A percentile compares a stretch with the other conserved stretches of the same genome.
Evolutionary conservation across 306 rosid genomes (phyloP).

Genomic region (Luffa aegyptiaca): DNA sequence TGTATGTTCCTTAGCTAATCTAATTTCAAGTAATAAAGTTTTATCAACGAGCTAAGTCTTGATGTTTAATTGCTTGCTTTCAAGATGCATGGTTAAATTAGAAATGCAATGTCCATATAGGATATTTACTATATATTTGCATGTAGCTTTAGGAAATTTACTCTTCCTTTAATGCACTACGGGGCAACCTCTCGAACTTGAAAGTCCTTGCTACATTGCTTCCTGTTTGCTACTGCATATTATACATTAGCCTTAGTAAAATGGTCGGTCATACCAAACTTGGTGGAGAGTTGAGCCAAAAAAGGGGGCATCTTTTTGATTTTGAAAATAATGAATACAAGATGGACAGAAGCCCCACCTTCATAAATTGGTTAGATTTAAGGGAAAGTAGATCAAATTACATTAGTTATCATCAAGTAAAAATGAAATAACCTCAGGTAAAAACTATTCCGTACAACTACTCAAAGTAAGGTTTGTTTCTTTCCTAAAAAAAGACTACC

Average conservation of each 20-base stretch:
- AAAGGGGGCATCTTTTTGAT: neutral
- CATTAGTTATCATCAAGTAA: neutral
- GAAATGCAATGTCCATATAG: neutral
- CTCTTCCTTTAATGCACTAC: neutral
- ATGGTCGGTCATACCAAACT: neutral
- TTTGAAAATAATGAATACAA: neutral
- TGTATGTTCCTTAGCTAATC: constrained; percentile 24
- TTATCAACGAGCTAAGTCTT: neutral
- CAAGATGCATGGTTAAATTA: neutral
- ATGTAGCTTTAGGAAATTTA: neutral
- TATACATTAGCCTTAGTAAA: neutral
- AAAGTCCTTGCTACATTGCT: neutral
- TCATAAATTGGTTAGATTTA: neutral
- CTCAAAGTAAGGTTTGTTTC: neutral
- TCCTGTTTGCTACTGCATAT: neutral
- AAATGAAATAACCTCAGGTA: no score
- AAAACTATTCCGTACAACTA: neutral
- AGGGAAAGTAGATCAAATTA: neutral
- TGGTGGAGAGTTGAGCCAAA: neutral
- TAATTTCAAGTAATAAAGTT: neutral
- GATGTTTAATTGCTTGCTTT: neutral
- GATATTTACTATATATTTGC: neutral
- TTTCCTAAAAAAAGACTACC: neutral
- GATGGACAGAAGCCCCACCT: neutral
- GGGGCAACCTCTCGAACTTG: neutral